A percentile compares a stretch with the other conserved stretches of the same genome.
Evolutionary conservation across 306 rosid species (phyloP).

Genomic region (Geum urbanum): DNA sequence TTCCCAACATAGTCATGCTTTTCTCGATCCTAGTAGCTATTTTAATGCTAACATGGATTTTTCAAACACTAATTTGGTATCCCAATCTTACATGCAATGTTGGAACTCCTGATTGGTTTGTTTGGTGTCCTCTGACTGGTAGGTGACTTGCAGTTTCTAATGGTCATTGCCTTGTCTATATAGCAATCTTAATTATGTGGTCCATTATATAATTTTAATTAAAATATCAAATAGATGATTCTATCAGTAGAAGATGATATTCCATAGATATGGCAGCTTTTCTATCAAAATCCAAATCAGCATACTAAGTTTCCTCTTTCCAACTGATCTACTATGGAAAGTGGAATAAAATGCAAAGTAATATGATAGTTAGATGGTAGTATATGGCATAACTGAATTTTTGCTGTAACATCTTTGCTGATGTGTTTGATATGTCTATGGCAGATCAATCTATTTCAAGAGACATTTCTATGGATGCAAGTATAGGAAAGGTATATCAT

Average conservation of each 20-base stretch:
- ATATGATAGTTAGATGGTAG: not conserved
- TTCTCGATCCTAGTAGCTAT: not conserved
- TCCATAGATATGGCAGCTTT: not conserved
- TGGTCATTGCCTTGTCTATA: not conserved
- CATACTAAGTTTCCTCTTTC: not conserved
- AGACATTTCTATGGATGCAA: slow-evolving; percentile 59
- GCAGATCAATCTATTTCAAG: slow-evolving; percentile 68
- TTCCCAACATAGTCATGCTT: not conserved
- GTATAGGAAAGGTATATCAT: slow-evolving; percentile 62
- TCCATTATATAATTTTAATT: not conserved
- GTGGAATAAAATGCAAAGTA: not conserved
- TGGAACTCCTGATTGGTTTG: not conserved
- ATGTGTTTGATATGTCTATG: slow-evolving; percentile 22
- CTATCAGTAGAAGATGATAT: not conserved
- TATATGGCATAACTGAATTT: slow-evolving; percentile 3
- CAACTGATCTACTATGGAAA: not conserved
- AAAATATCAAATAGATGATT: too few species aligned
- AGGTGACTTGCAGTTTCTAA: not conserved
- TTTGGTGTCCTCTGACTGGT: not conserved
- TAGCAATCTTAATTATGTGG: not conserved
- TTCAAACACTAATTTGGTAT: not conserved
- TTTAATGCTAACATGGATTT: not conserved
- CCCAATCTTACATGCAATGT: not conserved
- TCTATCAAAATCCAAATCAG: not conserved
- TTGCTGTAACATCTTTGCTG: slow-evolving; percentile 20